Evolutionary conservation across 2,329 filamentous ascomycete genomes (phyloP).

Genomic region (Alternaria hordeiaustralica): DNA sequence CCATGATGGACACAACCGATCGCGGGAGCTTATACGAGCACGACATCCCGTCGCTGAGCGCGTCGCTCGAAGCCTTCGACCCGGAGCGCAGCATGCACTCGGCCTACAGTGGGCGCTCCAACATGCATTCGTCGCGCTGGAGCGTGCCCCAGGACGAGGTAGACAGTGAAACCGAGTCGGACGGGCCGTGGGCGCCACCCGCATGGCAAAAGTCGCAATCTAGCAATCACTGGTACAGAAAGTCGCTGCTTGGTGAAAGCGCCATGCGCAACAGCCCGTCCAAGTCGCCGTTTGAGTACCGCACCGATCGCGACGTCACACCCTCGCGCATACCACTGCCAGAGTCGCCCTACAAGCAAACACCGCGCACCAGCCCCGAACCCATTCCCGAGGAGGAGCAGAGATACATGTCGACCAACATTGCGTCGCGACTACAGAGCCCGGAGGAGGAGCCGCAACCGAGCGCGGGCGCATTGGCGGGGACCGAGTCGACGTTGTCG

Average conservation of each 20-base stretch:
- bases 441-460: slow-evolving; percentile 33
- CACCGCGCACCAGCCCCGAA: slow-evolving; percentile 61
- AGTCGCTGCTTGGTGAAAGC: slow-evolving; percentile 49
- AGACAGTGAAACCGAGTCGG: slow-evolving; percentile 54
- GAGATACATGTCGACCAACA: slow-evolving; percentile 39
- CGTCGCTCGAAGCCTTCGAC: slow-evolving; percentile 49
- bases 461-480: slow-evolving; percentile 26
- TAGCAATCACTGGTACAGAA: slow-evolving; percentile 65
- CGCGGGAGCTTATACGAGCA: slow-evolving; percentile 46
- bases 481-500: slow-evolving; percentile 34
- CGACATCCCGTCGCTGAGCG: slow-evolving; percentile 48
- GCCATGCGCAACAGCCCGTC: slow-evolving; percentile 52
- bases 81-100: slow-evolving; percentile 47
- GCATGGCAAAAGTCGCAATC: slow-evolving; percentile 62
- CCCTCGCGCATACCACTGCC: slow-evolving; percentile 67
- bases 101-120: slow-evolving; percentile 62
- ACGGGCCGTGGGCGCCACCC: slow-evolving; percentile 68
- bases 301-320: slow-evolving; percentile 57
- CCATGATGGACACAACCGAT: slow-evolving; percentile 41
- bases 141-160: slow-evolving; percentile 45
- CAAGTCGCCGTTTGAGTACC: slow-evolving; percentile 66
- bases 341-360: slow-evolving; percentile 63
- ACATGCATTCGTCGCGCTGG: slow-evolving; percentile 62
- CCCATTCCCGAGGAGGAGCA: slow-evolving; percentile 44
- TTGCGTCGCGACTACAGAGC: slow-evolving; percentile 45